Evolutionary conservation across 1,284 basidiomycete species (phyloP).

Genomic region (Meira nashicola): DNA sequence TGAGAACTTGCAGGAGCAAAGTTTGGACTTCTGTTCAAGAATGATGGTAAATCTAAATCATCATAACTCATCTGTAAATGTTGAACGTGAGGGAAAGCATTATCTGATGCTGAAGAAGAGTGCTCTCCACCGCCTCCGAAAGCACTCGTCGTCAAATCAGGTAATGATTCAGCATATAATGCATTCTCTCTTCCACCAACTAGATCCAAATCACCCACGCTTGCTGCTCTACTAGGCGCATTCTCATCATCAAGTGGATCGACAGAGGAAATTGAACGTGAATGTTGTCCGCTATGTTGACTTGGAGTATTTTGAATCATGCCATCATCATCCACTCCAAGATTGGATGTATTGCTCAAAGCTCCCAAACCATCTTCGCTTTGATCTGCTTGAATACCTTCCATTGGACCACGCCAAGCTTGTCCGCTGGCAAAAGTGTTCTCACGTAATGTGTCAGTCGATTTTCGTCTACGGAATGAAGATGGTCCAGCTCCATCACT

Average conservation of each 20-base stretch:
- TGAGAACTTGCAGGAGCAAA: slow-evolving; percentile 1
- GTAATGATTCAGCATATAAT: slow-evolving; percentile 17
- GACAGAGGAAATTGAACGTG: not conserved
- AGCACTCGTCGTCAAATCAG: slow-evolving; percentile 2
- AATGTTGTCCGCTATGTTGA: not conserved
- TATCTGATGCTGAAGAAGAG: slow-evolving; percentile 3
- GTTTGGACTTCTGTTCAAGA: slow-evolving; percentile 15
- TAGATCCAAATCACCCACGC: not conserved
- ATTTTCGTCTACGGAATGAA: slow-evolving; percentile 3
- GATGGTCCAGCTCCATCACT: not conserved
- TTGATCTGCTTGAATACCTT: not conserved
- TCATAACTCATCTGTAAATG: slow-evolving; percentile 16
- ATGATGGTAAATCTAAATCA: slow-evolving; percentile 19
- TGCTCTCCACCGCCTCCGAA: not conserved
- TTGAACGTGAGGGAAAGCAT: not conserved
- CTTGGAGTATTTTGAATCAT: not conserved
- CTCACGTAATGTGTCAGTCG: slow-evolving; percentile 5
- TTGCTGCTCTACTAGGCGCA: slow-evolving; percentile 6
- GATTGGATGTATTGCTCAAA: not conserved
- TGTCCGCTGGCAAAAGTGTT: not conserved
- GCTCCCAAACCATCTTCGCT: not conserved
- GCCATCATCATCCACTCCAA: not conserved
- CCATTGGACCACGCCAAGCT: not conserved
- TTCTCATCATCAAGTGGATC: slow-evolving; percentile 1
- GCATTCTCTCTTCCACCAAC: not conserved